Evolutionary conservation across 192 early-diverging fungal species (phyloP).

Genomic region (Geranomyces michiganensis): DNA sequence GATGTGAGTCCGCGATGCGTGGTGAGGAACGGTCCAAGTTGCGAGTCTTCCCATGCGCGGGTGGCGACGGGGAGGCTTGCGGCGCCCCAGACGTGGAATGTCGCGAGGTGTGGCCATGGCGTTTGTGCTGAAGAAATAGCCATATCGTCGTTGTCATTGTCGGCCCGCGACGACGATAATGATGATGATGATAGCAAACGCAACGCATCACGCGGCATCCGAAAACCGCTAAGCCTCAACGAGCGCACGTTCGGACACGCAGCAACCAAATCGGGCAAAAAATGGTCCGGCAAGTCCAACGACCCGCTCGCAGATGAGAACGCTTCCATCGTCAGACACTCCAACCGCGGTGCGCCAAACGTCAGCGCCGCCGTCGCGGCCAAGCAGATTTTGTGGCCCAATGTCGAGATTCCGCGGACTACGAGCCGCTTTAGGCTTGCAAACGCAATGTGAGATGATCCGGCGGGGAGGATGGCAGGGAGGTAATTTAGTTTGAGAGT

Average conservation of each 20-base stretch:
- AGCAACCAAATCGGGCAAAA: neutral
- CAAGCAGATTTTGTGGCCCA: conserved; percentile 19
- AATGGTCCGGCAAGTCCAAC: neutral
- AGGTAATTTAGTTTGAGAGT: conserved; percentile 15
- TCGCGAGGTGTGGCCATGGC: conserved; percentile 9
- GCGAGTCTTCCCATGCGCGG: neutral
- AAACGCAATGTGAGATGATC: neutral
- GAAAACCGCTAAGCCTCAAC: neutral
- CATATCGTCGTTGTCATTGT: conserved; percentile 2
- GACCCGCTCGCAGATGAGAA: neutral
- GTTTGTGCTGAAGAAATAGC: neutral
- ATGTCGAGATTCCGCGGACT: neutral
- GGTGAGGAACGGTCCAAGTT: neutral
- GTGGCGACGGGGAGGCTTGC: conserved; percentile 1
- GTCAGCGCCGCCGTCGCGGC: conserved; percentile 2
- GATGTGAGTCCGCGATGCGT: neutral
- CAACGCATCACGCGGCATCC: neutral
- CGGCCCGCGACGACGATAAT: neutral
- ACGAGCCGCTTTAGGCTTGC: conserved; percentile 1
- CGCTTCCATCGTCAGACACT: conserved; percentile 1
- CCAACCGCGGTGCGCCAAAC: neutral
- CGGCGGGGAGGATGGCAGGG: conserved; percentile 10
- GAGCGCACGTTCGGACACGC: neutral
- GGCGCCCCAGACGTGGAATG: conserved; percentile 2
- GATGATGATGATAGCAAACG: neutral